These are phyloP conservation scores for Ceratocystis colombiana DNA, from an alignment of 2,329 filamentous ascomycete genomes.

Conservation along the genomic window DNA sequence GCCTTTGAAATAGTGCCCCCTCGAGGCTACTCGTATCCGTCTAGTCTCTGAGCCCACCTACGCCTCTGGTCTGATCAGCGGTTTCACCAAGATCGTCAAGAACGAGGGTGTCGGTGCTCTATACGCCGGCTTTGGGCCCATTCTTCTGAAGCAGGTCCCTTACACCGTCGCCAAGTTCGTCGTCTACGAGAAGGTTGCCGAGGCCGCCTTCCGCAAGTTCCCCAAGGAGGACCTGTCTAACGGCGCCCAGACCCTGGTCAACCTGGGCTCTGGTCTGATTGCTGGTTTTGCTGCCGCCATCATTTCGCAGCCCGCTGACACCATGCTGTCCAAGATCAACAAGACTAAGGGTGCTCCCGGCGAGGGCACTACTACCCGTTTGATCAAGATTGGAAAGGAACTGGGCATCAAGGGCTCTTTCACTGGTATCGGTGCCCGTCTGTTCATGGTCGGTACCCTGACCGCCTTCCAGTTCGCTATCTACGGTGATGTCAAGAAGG, in stretches of 20 bases:
- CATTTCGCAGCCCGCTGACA: slow-evolving; percentile 83
- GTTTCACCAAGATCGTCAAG: slow-evolving; percentile 74
- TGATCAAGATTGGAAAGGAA: slow-evolving; percentile 82
- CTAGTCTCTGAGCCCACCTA: slow-evolving; percentile 82
- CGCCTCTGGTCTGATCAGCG: slow-evolving; percentile 66
- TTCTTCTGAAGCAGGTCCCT: slow-evolving; percentile 76
- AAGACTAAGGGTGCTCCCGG: slow-evolving; percentile 81
- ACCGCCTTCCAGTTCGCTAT: slow-evolving; percentile 81
- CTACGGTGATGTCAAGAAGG: slow-evolving; percentile 66
- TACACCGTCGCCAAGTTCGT: slow-evolving; percentile 96
- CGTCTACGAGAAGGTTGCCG: slow-evolving; percentile 80
- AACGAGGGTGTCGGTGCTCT: slow-evolving; percentile 75
- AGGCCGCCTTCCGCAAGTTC: slow-evolving; percentile 56
- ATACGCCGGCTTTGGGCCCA: slow-evolving; percentile 85
- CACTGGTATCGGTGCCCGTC: slow-evolving; percentile 67
- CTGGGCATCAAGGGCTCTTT: slow-evolving; percentile 70
- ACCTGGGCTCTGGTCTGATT: slow-evolving; percentile 52
- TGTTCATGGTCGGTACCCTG: slow-evolving; percentile 56
- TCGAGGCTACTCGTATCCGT: slow-evolving; percentile 88
- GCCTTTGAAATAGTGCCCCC: slow-evolving; percentile 49
- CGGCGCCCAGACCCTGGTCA: slow-evolving; percentile 65
- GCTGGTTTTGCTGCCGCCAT: slow-evolving; percentile 65
- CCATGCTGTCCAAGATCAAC: slow-evolving; percentile 94
- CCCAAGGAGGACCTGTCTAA: slow-evolving; percentile 62
- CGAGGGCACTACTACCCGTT: slow-evolving; percentile 68